phyloP scores from a whole-genome alignment of 2,329 filamentous ascomycete genomes.

The Tolypocladium endophyticum region DNA sequence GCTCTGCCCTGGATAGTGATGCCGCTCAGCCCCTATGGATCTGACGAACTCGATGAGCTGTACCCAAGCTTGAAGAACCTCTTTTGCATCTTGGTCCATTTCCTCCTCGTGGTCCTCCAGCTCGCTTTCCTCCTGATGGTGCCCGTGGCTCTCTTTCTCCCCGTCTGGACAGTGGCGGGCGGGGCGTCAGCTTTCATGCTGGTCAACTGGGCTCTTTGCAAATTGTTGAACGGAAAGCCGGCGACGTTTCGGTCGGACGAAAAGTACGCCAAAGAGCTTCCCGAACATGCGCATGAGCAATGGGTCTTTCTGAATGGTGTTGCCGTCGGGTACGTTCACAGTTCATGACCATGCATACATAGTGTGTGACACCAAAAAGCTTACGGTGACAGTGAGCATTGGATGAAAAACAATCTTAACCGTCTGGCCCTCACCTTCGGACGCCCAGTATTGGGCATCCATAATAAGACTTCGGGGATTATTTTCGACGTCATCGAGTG shows the following conservation, averaged over 20 bases:
- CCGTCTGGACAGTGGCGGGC: slow-evolving; percentile 34
- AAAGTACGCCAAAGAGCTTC: slow-evolving; percentile 36
- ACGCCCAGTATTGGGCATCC: slow-evolving; percentile 60
- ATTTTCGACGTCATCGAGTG: slow-evolving; percentile 71
- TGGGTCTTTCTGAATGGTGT: slow-evolving; percentile 80
- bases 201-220: slow-evolving; percentile 41
- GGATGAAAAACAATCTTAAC: slow-evolving; percentile 62
- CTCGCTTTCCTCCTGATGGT: slow-evolving; percentile 47
- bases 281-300: slow-evolving; percentile 50
- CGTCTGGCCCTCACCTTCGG: slow-evolving; percentile 62
- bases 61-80: slow-evolving; percentile 47
- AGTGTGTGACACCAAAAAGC: not conserved
- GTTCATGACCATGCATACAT: no score
- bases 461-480: slow-evolving; percentile 65
- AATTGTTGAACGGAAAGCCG: slow-evolving; percentile 36
- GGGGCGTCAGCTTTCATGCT: slow-evolving; percentile 32
- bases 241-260: slow-evolving; percentile 41
- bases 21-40: slow-evolving; percentile 42
- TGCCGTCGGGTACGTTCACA: slow-evolving; percentile 40
- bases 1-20: slow-evolving; percentile 51
- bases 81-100: slow-evolving; percentile 45
- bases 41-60: slow-evolving; percentile 52
- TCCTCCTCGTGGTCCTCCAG: slow-evolving; percentile 49
- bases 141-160: slow-evolving; percentile 36
- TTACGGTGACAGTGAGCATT: slow-evolving; percentile 39